Conservation (phyloP, 192 early-diverging fungal genomes). For the Gaertneriomyces sp. region DNA sequence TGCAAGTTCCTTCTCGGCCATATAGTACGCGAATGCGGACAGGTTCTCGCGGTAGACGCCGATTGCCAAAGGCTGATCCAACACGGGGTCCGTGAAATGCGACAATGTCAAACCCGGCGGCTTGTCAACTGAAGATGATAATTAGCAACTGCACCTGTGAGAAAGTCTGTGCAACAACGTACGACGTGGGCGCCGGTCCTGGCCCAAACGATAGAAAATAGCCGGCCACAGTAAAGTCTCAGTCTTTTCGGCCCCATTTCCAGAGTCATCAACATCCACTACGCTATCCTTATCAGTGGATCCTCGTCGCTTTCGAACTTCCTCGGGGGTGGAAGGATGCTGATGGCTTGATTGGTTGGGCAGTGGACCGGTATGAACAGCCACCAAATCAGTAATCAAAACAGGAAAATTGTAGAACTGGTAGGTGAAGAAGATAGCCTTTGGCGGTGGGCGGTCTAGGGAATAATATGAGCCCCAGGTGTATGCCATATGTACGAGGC, state of each 20-base stretch:
- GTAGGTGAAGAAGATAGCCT: constrained; percentile 38
- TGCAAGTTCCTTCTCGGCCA: constrained; percentile 14
- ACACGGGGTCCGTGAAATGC: constrained; percentile 21
- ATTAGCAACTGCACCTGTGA: too few species aligned
- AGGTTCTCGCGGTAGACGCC: constrained; percentile 5
- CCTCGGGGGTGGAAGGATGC: too few species aligned
- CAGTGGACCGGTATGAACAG: constrained; percentile 36
- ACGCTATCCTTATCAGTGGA: too few species aligned
- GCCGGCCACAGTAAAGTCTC: constrained; percentile 34
- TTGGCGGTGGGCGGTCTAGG: constrained; percentile 9
- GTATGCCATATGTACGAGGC: background rate
- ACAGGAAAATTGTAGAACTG: constrained; percentile 47
- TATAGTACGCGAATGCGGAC: constrained; percentile 24
- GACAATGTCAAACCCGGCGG: too few species aligned
- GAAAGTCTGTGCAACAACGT: background rate
- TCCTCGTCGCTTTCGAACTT: too few species aligned
- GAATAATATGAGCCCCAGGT: background rate
- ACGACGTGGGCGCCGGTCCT: constrained; percentile 27
- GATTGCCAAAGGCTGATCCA: constrained; percentile 18
- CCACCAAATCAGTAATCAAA: constrained; percentile 28
- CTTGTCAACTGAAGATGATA: too few species aligned
- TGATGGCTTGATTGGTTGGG: too few species aligned
- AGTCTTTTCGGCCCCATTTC: too few species aligned
- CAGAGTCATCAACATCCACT: too few species aligned
- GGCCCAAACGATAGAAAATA: constrained; percentile 27